A percentile compares a stretch with the other conserved stretches of the same genome.
These are phyloP conservation scores for Erysimum pusillum DNA, from an alignment of 441 rosid genomes.

Conservation along the genomic window DNA sequence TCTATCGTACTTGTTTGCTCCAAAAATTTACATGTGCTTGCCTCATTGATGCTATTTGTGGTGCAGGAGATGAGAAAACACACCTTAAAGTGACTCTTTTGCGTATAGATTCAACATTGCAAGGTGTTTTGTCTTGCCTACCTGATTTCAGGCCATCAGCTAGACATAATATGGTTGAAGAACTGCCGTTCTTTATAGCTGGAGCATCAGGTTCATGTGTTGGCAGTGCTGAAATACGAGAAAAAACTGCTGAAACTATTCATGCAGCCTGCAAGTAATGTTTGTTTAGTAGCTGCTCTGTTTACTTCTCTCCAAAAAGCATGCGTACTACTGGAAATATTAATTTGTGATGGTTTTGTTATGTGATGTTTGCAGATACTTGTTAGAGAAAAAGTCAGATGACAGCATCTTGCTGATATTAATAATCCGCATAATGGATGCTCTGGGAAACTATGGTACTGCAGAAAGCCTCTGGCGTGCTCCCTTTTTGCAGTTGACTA, in stretches of 20 bases:
- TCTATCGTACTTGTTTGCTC: constrained; percentile 28
- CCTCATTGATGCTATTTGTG: constrained; percentile 43
- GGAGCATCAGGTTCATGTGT: constrained; percentile 96
- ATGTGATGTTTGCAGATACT: constrained; percentile 66
- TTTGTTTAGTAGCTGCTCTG: constrained; percentile 42
- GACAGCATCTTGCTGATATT: constrained; percentile 97
- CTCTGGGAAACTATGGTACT: constrained; percentile 96
- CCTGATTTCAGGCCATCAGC: constrained; percentile 97
- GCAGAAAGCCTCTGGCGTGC: constrained; percentile 38
- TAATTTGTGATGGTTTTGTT: constrained; percentile 32
- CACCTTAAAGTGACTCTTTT: constrained; percentile 98
- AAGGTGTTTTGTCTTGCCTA: constrained; percentile 99
- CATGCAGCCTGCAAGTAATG: constrained; percentile 96
- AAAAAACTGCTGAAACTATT: constrained; percentile 86
- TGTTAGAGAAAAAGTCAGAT: constrained; percentile 94
- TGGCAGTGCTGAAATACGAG: constrained; percentile 89
- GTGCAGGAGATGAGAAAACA: constrained; percentile 95
- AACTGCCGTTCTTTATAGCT: constrained; percentile 88
- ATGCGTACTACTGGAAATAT: constrained; percentile 44
- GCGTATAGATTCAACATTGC: constrained; percentile 97
- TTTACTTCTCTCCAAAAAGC: constrained; percentile 21
- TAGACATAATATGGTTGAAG: constrained; percentile 69
- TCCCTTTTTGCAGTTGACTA: constrained; percentile 38
- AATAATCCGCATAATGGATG: constrained; percentile 95
- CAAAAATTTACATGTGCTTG: constrained; percentile 30